These are phyloP conservation scores for Cetradonia linearis DNA, from an alignment of 495 filamentous ascomycete species.

Conservation along the genomic window DNA sequence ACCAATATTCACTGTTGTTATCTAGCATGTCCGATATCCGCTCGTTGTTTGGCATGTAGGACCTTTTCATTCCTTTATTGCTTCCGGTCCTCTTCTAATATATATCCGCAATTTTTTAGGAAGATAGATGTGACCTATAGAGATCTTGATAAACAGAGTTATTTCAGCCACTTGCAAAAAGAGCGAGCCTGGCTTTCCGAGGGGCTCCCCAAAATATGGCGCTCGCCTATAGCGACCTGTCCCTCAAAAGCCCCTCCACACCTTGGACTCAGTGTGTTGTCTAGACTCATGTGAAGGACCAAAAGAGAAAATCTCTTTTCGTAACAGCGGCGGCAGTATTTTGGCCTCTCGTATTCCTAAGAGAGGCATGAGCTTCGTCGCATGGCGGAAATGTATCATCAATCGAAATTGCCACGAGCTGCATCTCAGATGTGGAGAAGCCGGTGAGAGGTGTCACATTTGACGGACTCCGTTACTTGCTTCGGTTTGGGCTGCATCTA, in stretches of 20 bases:
- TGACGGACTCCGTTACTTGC: conserved; percentile 28
- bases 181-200: neutral
- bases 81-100: neutral
- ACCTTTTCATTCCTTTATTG: neutral
- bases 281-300: neutral
- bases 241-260: conserved; percentile 6
- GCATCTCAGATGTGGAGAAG: neutral
- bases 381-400: neutral
- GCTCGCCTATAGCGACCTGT: conserved; percentile 5
- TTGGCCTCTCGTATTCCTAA: conserved; percentile 9
- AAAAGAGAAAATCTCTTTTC: neutral
- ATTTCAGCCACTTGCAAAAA: conserved; percentile 5
- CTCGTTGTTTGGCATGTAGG: neutral
- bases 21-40: conserved; percentile 6
- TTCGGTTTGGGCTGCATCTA: conserved; percentile 29
- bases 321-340: neutral
- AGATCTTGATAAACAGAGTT: conserved; percentile 1
- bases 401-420: neutral
- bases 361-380: neutral
- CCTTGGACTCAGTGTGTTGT: neutral
- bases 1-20: neutral
- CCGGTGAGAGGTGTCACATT: neutral
- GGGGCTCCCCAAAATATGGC: conserved; percentile 1
- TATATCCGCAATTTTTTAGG: neutral
- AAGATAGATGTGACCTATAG: neutral